Evolutionary conservation across 176 grass and related monocot species (phyloP).

Genomic region (Coix lacrymajobi): DNA sequence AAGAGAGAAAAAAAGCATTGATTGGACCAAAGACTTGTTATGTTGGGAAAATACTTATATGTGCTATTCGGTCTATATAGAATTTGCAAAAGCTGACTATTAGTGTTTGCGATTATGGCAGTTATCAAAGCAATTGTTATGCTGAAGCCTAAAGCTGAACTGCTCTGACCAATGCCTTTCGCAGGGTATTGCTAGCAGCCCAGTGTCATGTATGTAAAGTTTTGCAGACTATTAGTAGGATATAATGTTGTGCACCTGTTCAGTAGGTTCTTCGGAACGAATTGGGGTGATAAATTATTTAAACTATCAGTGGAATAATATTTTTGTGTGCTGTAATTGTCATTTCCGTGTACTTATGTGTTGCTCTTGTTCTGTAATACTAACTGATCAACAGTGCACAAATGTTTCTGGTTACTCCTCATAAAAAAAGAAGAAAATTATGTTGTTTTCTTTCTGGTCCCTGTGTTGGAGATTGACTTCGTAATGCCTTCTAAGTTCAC

Average conservation of each 20-base stretch:
- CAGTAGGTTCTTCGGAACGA: not conserved
- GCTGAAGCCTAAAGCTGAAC: constrained; percentile 1
- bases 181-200: not conserved
- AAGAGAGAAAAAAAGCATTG: too few relatives aligned
- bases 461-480: not conserved
- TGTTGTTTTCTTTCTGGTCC: not conserved
- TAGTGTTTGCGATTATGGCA: not conserved
- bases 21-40: too few relatives aligned
- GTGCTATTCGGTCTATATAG: not conserved
- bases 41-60: not conserved
- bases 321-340: not conserved
- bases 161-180: not conserved
- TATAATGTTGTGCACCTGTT: not conserved
- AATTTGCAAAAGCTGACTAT: not conserved
- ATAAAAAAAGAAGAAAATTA: not conserved
- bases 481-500: not conserved
- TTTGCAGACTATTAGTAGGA: too few relatives aligned
- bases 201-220: not conserved
- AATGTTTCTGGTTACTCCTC: not conserved
- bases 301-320: not conserved
- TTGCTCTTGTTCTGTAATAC: not conserved
- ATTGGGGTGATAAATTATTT: not conserved
- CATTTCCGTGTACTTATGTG: not conserved
- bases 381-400: not conserved
- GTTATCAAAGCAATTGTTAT: not conserved